Evolutionary conservation across 345 rosid species (phyloP), one percentile per base, ranked within the genome.

Genomic region (Reutealis trisperma): DNA sequence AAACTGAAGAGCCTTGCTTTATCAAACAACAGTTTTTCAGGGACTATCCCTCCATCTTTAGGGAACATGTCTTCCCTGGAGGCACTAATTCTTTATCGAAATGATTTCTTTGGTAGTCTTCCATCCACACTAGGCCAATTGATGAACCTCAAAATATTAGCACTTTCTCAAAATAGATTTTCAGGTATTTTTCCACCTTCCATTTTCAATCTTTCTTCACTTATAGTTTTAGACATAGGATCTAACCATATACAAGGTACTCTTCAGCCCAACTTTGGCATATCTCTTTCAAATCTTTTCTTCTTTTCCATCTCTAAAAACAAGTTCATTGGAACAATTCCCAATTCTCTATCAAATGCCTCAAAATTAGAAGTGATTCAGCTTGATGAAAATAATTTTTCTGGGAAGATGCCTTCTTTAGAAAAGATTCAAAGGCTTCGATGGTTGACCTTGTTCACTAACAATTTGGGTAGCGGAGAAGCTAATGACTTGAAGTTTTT

Each of bases 1-100:
- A 34, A 37, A 30, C 19, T 71, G 19, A 16, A 34, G 15, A 24
- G 13, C 21, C 18, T 71, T 21, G 1, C 0, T 19, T n/a, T 71
- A 18, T 22, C 22, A 5, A 41, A 25, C 0, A 70, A 70, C 73
- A 16, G 7, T 4, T 32, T 70, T 1, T 10, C 10, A 25, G 73
- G 73, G 15, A 37, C 52, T 1, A 49, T 70, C 24, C 73, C 73
- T 3, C 15, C 47, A 51, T 70, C 73, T 25, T 51, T 60, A 5
- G 80, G 75, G n/a, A 84, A 84, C 63, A 49, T 81, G 37, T 75
- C 86, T 0, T 81, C 76, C 14, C 70, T 84, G 4, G 5, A 6
- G 2, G 10, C 0, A 11, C 6, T 84, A 0, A 24, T 25, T 41
- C 25, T 66, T 22, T 0, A 24, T 44, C 45, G 65, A 34, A 72